Evolutionary conservation across 2,329 filamentous ascomycete genomes (phyloP).

Genomic region (Sporothrix pseudoabietina): DNA sequence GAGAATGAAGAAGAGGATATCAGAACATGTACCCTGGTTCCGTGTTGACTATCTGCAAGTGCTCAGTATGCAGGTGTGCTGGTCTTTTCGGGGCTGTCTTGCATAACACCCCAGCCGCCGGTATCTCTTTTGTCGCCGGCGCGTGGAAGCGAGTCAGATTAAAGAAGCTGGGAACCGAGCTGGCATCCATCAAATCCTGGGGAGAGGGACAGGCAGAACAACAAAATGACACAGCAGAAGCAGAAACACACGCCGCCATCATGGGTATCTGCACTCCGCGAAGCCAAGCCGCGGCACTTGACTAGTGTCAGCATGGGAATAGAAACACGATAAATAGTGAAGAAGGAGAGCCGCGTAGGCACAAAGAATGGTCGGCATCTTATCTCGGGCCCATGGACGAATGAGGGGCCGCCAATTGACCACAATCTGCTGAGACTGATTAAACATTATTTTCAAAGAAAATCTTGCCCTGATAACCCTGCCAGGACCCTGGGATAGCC

Average conservation of each 20-base stretch:
- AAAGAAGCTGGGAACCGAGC: neutral
- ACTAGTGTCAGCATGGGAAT: neutral
- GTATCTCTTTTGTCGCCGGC: conserved; percentile 21
- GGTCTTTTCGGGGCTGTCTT: neutral
- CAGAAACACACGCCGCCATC: neutral
- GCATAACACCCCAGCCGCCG: neutral
- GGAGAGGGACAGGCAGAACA: neutral
- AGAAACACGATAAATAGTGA: neutral
- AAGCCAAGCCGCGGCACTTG: neutral
- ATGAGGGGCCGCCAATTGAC: neutral
- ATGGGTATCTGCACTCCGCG: conserved; percentile 4
- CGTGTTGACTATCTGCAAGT: conserved; percentile 3
- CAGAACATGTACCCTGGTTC: neutral
- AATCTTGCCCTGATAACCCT: neutral
- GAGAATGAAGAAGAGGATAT: neutral
- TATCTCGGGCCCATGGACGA: conserved; percentile 12
- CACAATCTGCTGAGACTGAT: neutral
- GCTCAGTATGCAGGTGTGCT: neutral
- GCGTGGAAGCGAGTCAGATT: conserved; percentile 8
- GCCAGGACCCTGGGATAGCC: neutral
- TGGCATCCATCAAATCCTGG: no score
- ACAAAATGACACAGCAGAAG: neutral
- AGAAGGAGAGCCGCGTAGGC: neutral
- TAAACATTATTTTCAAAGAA: neutral
- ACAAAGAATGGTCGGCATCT: neutral